Evolutionary conservation across 2,329 filamentous ascomycete genomes (phyloP).

Genomic region (Hypoxylon sp.): DNA sequence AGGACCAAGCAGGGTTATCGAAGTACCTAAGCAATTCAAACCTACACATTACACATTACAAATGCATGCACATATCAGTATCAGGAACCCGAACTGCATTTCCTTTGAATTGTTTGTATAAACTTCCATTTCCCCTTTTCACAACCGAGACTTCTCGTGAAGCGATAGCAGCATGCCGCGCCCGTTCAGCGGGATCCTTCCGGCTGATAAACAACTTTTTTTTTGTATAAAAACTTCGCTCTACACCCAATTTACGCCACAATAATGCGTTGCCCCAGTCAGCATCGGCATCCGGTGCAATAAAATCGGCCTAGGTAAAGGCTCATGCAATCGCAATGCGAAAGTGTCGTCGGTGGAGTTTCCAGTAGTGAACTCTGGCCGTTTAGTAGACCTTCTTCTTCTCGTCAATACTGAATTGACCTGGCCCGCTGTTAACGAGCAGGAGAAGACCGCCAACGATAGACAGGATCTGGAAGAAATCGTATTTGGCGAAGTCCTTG

Average conservation of each 20-base stretch:
- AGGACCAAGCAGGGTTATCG: background rate
- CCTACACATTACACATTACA: conserved; percentile 20
- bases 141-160: conserved; percentile 28
- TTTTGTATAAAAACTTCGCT: conserved; percentile 17
- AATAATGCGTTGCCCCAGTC: conserved; percentile 32
- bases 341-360: conserved; percentile 26
- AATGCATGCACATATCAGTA: conserved; percentile 5
- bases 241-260: conserved; percentile 39
- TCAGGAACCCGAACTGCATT: conserved; percentile 23
- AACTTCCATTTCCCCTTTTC: conserved; percentile 21
- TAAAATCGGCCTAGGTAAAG: conserved; percentile 13
- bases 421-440: conserved; percentile 98
- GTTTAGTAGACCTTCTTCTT: conserved; percentile 99
- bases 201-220: conserved; percentile 27
- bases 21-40: background rate
- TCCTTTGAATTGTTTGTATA: conserved; percentile 37
- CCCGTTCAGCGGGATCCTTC: conserved; percentile 30
- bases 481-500: conserved; percentile 99
- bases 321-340: conserved; percentile 39
- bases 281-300: conserved; percentile 36
- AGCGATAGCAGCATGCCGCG: conserved; percentile 13
- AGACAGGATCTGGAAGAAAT: conserved; percentile 99
- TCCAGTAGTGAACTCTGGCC: conserved; percentile 7
- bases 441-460: conserved; percentile 97
- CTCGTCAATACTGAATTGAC: conserved; percentile 98